Evolutionary conservation across 371 early-diverging fungal species (phyloP).

Genomic region (Haplosporangium sp.): DNA sequence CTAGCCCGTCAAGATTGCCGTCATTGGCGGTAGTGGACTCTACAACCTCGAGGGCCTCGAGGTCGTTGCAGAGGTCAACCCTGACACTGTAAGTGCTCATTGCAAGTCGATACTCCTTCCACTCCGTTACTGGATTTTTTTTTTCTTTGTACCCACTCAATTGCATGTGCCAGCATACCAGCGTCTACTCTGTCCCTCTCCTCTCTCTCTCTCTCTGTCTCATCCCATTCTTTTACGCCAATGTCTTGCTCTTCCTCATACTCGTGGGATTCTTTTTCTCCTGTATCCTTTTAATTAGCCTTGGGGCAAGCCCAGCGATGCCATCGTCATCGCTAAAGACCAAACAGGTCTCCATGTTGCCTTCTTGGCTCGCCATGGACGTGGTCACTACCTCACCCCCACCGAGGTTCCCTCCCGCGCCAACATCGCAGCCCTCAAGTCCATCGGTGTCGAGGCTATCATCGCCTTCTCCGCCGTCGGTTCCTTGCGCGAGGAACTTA

Average conservation of each 20-base stretch:
- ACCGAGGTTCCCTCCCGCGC: slow-evolving; percentile 94
- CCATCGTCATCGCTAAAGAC: slow-evolving; percentile 76
- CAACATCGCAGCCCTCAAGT: slow-evolving; percentile 97
- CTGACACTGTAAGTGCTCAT: slow-evolving; percentile 75
- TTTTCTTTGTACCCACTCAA: not conserved
- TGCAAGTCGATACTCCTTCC: not conserved
- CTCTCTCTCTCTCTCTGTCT: not conserved
- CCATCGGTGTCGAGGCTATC: slow-evolving; percentile 91
- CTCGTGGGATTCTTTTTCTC: not conserved
- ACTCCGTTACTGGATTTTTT: not conserved
- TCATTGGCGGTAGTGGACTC: slow-evolving; percentile 97
- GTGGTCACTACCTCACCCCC: slow-evolving; percentile 76
- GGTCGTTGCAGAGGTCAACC: slow-evolving; percentile 84
- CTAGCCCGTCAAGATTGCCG: slow-evolving; percentile 79
- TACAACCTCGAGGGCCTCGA: slow-evolving; percentile 91
- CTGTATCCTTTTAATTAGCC: slow-evolving; percentile 66
- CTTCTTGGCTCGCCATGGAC: slow-evolving; percentile 97
- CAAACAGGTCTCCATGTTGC: slow-evolving; percentile 87
- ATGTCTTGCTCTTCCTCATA: no score
- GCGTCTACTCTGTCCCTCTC: not conserved
- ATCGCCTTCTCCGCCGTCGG: slow-evolving; percentile 96
- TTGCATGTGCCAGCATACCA: slow-evolving; percentile 12
- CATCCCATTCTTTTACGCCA: not conserved
- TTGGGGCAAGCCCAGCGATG: slow-evolving; percentile 91
- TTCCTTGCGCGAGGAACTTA: slow-evolving; percentile 93